Evolutionary conservation across 1,139 yeast genomes (phyloP).

Genomic region (Pichia kudriavzevii): DNA sequence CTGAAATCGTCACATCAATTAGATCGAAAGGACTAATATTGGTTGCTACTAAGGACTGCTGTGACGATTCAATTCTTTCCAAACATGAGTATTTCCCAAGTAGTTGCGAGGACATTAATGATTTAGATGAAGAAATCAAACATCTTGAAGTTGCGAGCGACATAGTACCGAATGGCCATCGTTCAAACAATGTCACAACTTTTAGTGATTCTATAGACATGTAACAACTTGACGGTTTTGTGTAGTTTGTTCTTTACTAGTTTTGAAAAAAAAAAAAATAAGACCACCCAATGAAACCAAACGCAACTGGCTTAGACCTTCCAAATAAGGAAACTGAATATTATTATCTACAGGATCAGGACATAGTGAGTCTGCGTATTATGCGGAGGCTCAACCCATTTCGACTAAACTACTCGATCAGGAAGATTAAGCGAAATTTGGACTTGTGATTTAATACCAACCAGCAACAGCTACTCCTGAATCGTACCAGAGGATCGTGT

Average conservation of each 20-base stretch:
- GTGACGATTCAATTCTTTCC: constrained; percentile 17
- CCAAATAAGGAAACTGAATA: constrained; percentile 6
- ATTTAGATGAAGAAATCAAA: constrained; percentile 10
- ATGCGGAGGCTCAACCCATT: too few relatives aligned
- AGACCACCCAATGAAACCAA: too few relatives aligned
- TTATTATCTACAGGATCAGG: too few relatives aligned
- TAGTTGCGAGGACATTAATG: constrained; percentile 17
- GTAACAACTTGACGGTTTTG: constrained; percentile 27
- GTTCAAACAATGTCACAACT: constrained; percentile 57
- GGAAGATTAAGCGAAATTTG: too few relatives aligned
- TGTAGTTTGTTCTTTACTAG: not conserved
- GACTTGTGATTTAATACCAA: too few relatives aligned
- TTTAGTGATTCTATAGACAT: constrained; percentile 67
- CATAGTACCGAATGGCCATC: constrained; percentile 67
- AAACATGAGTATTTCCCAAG: constrained; percentile 1
- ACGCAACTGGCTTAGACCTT: too few relatives aligned
- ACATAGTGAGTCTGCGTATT: too few relatives aligned
- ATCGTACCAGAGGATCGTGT: too few relatives aligned
- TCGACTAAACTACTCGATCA: too few relatives aligned
- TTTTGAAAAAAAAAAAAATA: too few relatives aligned
- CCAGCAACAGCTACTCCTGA: too few relatives aligned
- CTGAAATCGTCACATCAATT: constrained; percentile 66
- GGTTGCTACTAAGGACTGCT: constrained; percentile 48
- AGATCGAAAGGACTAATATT: constrained; percentile 76
- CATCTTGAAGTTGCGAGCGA: constrained; percentile 32